phyloP scores from a whole-genome alignment of 2,329 filamentous ascomycete species.

The Anthostomella pinea region DNA sequence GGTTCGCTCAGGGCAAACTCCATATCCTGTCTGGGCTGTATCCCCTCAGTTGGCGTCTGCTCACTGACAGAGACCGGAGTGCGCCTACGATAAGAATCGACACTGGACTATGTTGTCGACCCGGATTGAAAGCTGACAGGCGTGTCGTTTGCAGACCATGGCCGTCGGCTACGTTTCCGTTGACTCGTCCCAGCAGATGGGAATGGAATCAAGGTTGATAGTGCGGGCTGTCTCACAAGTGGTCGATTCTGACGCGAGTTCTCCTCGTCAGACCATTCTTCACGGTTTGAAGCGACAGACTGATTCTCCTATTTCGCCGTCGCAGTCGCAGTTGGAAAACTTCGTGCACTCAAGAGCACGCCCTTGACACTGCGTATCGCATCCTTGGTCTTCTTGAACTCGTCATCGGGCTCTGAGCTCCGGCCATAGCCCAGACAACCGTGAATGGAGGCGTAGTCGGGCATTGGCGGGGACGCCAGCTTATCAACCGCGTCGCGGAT shows the following conservation, averaged over 20 bases:
- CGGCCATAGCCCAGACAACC: conserved; percentile 33
- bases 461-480: conserved; percentile 45
- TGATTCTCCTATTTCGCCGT: conserved; percentile 26
- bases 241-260: not conserved
- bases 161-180: too few relatives aligned
- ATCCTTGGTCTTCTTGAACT: conserved; percentile 68
- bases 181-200: too few relatives aligned
- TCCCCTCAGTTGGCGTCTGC: too few relatives aligned
- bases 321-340: conserved; percentile 56
- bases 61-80: too few relatives aligned
- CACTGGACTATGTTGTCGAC: not conserved
- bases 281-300: too few relatives aligned
- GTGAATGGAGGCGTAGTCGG: conserved; percentile 43
- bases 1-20: too few relatives aligned
- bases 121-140: not conserved
- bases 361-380: conserved; percentile 80
- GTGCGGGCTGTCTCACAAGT: too few relatives aligned
- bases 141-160: too few relatives aligned
- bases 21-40: too few relatives aligned
- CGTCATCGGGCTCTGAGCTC: conserved; percentile 60
- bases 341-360: conserved; percentile 69
- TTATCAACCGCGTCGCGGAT: conserved; percentile 65
- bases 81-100: too few relatives aligned
- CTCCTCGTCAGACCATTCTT: not conserved
- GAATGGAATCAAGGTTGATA: too few relatives aligned